Evolutionary conservation across 768 basidiomycete species (phyloP), one percentile per base, ranked within the genome.

Genomic region (Mycena galopus): DNA sequence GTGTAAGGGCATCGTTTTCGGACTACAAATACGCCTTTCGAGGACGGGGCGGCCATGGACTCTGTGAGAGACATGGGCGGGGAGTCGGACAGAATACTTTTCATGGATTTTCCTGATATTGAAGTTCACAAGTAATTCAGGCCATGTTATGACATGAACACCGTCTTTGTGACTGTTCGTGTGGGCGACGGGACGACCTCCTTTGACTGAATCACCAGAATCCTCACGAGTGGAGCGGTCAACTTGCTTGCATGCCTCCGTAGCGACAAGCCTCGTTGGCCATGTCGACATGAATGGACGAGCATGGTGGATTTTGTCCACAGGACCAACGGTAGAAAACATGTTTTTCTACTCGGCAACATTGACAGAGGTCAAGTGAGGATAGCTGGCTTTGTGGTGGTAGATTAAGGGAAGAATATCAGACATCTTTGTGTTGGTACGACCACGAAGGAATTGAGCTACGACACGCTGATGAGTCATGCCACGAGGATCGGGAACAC

Each of bases 101-200:
- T 16, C 11, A 10, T 33, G 32, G 19, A 58, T 33, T 35, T 2
- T 4, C 9, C 21, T 58, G 4, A 58, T 7, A 25, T 37, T 58
- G 35, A 58, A 58, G 19, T 37, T 33, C 11, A 21, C 30, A 7
- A 58, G 19, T 7, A 35, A 8, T 33, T 35, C 3, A 10, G 32
- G 6, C 57, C 53, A 55, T 29, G 57, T 58, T 3, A 58, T n/a
- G 3, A 35, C 32, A 33, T 58, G 25, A 27, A 27, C n/a, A 19
- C 32, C 32, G 32, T 8, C n/a, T 57, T 33, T 19, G 25, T n/a
- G 57, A n/a, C 32, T 19, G 32, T 73, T 74, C 4, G 39, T 35
- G 8, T 12, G 35, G 2, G 60, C 60, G 17, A 11, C 21, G 4
- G 44, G 16, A 6, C n/a, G 57, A 4, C 10, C 19, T n/a, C 32